Conservation (phyloP, 2,329 filamentous ascomycete species). For the Curvularia eragrostidis region DNA sequence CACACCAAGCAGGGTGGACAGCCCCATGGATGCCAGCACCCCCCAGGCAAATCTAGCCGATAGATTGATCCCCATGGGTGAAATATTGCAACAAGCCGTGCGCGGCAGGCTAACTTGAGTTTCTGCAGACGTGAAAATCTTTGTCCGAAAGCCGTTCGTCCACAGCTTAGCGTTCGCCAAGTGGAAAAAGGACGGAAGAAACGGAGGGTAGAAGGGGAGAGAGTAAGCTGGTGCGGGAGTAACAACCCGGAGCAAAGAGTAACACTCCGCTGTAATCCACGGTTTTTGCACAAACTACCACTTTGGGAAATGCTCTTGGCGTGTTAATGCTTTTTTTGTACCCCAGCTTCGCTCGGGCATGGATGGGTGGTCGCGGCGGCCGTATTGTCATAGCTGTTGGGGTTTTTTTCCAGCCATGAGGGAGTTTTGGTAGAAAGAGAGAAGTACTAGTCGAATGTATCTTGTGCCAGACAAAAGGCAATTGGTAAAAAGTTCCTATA, state of each 20-base stretch:
- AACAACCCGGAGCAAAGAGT: slow-evolving; percentile 1
- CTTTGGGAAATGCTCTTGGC: neutral
- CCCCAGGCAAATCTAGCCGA: neutral
- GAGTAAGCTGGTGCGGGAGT: neutral
- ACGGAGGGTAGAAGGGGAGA: neutral
- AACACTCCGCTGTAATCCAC: slow-evolving; percentile 4
- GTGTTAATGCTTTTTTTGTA: neutral
- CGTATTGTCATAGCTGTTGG: neutral
- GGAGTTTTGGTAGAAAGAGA: neutral
- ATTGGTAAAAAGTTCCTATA: neutral
- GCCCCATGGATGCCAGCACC: neutral
- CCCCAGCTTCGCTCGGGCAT: neutral
- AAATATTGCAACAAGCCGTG: neutral
- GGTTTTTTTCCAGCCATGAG: neutral
- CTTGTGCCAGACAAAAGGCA: too few relatives aligned
- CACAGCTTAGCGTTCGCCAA: neutral
- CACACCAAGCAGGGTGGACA: neutral
- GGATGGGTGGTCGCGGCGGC: neutral
- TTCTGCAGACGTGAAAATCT: neutral
- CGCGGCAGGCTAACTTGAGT: neutral
- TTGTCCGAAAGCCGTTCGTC: neutral
- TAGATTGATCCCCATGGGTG: neutral
- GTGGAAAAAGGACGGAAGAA: neutral
- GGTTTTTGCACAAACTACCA: neutral
- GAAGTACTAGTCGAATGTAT: neutral